Base-by-base conservation (phyloP, 257 asterid species). In the Salvia hispanica region DNA sequence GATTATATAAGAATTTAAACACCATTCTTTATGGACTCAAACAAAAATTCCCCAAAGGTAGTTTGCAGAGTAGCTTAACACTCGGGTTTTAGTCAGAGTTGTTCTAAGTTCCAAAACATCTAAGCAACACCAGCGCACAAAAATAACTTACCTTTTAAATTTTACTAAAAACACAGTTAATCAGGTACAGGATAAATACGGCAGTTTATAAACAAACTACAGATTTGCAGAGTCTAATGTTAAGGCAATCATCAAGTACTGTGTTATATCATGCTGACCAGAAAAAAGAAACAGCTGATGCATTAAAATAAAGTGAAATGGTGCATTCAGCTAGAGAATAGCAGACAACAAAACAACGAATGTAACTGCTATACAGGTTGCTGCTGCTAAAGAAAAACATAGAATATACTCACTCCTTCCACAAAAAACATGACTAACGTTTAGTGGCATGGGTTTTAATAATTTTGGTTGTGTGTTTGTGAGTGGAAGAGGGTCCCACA, bases 261-360 rank as follows among this genome's bases (percentile, higher is more conserved):
- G 40, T 16, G 40, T 16, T 52, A 36, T 14, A 47, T 70, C 52
- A 16, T 11, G 5, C 54, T 47, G 42, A 52, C 21, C 45, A 40
- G 8, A 40, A 70, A 39, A 16, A 55, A 9, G 14, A 48, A 59
- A 37, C 51, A 7, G 33, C 36, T 11, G 62, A 48, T 37, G 66
- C 52, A 48, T 59, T 42, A 54, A 58, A 40, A 39, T 55, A 25
- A 43, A 53, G 58, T 31, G 43, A 31, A 62, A 44, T 31, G 52
- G 9, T 14, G 46, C 59, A 62, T 40, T 65, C 72, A 56, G 67
- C 62, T 45, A 54, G 77, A 45, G 36, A 53, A 47, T 5, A 57
- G 63, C 59, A 70, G 43, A 54, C 50, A 31, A 55, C 62, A 67
- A 39, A 70, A 64, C 45, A 58, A 45, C 4, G 14, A 67, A 6